Evolutionary conservation across 768 basidiomycete species (phyloP), one percentile per base, ranked within the genome.

Genomic region (Sarcodon sp.): DNA sequence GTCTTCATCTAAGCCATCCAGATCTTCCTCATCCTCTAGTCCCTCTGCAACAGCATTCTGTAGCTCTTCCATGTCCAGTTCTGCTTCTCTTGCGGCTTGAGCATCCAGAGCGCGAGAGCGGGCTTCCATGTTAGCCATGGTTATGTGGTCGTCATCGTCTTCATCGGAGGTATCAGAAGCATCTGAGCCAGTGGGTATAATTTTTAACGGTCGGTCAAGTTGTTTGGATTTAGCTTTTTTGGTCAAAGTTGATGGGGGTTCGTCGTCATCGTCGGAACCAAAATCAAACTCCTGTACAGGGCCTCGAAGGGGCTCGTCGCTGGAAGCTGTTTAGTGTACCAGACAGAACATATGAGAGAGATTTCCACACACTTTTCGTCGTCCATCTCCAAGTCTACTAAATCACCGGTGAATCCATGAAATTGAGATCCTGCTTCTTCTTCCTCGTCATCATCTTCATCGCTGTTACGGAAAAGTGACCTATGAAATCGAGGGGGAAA

Each of bases 71-170:
- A 70, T 61, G 55, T 85, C 84, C 27, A 86, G 66, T 58, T 77
- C 76, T 2, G 81, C 86, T 49, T 89, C 85, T 9, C 66, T 77
- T 21, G 71, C 72, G 6, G 78, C 79, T 53, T 72, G 66, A 16
- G 71, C 79, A 54, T 91, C 88, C 45, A 90, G 64, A 46, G 84
- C 85, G 47, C 77, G 77, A 41, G 88, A 90, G 27, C 79, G 80
- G 35, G 79, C 76, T 53, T 85, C 88, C 74, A 91, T 87, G 57
- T 89, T 91, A 21, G 74, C 75, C 65, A 79, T 79, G 6, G 87
- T 91, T 33, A 81, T 64, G 46, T 69, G 82, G 10, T 60, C 72
- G n/a, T 72, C 72, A 10, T 68, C 69, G 6, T 69, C 69, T 8
- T 61, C 64, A 1, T 59, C 65, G 31, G 59, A 57, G 0, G 59